These are phyloP conservation scores for Scytalidium sp. DNA, from an alignment of 2,329 filamentous ascomycete species.

Conservation along the genomic window DNA sequence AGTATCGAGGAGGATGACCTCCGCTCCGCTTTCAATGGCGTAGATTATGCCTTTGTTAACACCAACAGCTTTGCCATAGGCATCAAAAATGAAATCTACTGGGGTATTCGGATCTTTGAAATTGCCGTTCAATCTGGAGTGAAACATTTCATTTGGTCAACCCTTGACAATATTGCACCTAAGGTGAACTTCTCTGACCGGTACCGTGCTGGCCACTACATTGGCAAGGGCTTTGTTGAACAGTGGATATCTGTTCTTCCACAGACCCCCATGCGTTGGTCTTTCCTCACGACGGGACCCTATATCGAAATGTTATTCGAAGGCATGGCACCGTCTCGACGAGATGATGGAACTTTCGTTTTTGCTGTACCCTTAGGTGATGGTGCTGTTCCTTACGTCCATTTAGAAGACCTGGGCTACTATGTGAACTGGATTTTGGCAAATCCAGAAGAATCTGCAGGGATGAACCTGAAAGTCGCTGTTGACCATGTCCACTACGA, in stretches of 20 bases:
- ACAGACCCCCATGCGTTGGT: conserved; percentile 16
- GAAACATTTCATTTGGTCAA: conserved; percentile 18
- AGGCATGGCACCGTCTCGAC: conserved; percentile 5
- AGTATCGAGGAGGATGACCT: conserved; percentile 17
- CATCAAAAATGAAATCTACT: conserved; percentile 22
- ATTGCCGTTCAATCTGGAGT: conserved; percentile 13
- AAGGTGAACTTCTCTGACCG: conserved; percentile 10
- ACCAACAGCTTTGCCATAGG: conserved; percentile 22
- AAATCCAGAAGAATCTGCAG: conserved; percentile 12
- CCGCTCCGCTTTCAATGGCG: conserved; percentile 13
- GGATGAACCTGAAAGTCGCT: conserved; percentile 16
- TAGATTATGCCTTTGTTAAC: conserved; percentile 19
- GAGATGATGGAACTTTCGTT: conserved; percentile 11
- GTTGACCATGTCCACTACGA: conserved; percentile 15
- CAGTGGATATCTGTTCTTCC: conserved; percentile 15
- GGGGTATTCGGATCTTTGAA: conserved; percentile 20
- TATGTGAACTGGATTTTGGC: conserved; percentile 21
- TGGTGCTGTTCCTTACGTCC: conserved; percentile 12
- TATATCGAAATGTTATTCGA: conserved; percentile 20
- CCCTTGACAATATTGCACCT: conserved; percentile 11
- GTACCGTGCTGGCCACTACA: conserved; percentile 16
- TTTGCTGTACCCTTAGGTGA: conserved; percentile 6
- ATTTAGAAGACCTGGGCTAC: conserved; percentile 14
- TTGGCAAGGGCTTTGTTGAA: conserved; percentile 18
- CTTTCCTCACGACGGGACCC: conserved; percentile 17